Evolutionary conservation across 257 asterid species (phyloP), one percentile per base, ranked within the genome.

Genomic region (Mitragyna speciosa): DNA sequence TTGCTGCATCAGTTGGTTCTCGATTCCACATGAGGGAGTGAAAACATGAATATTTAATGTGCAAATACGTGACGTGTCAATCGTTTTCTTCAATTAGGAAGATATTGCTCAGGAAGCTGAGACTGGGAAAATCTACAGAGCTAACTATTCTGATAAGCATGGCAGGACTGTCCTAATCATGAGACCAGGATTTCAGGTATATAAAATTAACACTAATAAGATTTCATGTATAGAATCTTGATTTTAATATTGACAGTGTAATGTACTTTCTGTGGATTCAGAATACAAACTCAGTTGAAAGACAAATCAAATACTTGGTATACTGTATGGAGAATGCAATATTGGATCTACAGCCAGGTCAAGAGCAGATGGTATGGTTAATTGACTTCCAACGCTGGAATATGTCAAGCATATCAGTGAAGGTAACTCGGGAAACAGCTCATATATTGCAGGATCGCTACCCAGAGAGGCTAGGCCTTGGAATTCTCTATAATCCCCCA

Each of bases 301-400:
- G 70, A 69, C 97, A 92, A 85, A 85, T 90, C 48, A 92, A 80
- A 79, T 90, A 74, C 75, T 80, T 91, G 75, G 93, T 91, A 30
- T 90, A 89, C 68, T 88, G 92, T 86, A 76, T 90, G 90, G 97
- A 92, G 86, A 88, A 77, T 73, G 93, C 96, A 3, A 82, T 92
- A 70, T 76, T 88, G 49, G 80, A 84, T 78, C 84, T 89, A 22
- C 85, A 78, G 41, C 58, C 66, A 49, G 89, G 87, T 0, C 92
- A 88, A 68, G 96, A 89, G 70, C 93, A 88, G 85, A 89, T 91
- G 91, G 94, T 89, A 16, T 91, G 96, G 96, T 69, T 92, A 69
- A 87, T 91, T 22, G 93, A 91, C 80, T 91, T 92, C 51, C 82
- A 84, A 12, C 77, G 76, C 39, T 91, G 94, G 93, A 91, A 85